Conservation (phyloP, 225 moss, liverwort and hornwort genomes). For the Thuidium tamariscinum region DNA sequence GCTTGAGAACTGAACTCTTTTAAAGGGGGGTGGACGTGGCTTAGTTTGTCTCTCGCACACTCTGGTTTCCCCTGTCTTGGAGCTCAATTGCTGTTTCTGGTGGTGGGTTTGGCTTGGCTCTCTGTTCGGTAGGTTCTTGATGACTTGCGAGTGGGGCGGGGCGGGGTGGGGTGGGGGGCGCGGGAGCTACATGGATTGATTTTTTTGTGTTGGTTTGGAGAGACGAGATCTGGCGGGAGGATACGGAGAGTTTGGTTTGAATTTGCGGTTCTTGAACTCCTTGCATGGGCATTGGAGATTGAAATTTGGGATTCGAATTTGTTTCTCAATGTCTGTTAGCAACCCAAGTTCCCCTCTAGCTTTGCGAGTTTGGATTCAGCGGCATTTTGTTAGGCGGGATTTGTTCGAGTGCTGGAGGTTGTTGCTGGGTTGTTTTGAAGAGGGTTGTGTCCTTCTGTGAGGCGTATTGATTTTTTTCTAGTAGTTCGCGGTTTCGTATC, state of each 20-base stretch:
- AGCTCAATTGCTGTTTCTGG: neutral
- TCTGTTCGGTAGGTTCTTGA: neutral
- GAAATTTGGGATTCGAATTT: neutral
- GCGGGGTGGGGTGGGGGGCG: neutral
- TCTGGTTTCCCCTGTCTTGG: neutral
- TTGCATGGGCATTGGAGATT: neutral
- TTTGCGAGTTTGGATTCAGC: neutral
- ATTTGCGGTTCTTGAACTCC: neutral
- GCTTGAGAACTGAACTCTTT: neutral
- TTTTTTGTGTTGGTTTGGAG: neutral
- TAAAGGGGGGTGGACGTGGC: neutral
- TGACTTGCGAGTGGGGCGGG: neutral
- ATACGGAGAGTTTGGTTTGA: neutral
- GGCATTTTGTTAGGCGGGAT: neutral
- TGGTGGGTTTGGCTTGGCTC: neutral
- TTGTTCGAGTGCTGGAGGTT: neutral
- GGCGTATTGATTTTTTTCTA: neutral
- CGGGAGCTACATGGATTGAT: neutral
- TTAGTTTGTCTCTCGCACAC: neutral
- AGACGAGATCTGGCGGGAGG: neutral
- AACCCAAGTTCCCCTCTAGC: neutral
- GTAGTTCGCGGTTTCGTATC: neutral
- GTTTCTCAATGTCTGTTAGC: neutral
- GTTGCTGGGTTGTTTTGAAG: neutral
- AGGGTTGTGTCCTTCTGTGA: neutral